These are phyloP conservation scores for Erythrobasidium yunnanense DNA, from an alignment of 768 basidiomycete species.

Conservation along the genomic window DNA sequence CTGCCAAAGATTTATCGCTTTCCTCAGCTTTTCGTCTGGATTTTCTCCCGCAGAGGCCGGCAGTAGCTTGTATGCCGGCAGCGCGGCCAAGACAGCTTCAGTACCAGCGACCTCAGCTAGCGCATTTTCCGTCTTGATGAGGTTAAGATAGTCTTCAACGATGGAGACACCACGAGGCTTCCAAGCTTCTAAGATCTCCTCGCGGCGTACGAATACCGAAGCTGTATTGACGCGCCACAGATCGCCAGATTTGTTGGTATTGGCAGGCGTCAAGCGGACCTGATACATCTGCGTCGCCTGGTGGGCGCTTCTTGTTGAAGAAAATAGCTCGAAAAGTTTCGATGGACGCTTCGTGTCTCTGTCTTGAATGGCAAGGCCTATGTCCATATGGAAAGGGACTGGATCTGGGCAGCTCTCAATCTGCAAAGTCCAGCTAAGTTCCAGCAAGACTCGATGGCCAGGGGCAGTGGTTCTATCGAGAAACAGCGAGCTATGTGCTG, in stretches of 20 bases:
- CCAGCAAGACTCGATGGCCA: constrained; percentile 67
- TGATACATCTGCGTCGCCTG: constrained; percentile 76
- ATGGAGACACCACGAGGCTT: constrained; percentile 76
- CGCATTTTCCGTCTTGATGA: constrained; percentile 60
- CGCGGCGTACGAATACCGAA: constrained; percentile 78
- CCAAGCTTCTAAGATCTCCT: constrained; percentile 73
- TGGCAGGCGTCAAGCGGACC: constrained; percentile 66
- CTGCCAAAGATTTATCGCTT: constrained; percentile 69
- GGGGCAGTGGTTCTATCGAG: constrained; percentile 73
- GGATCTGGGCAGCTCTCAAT: constrained; percentile 77
- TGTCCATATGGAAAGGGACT: constrained; percentile 76
- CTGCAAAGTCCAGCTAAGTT: constrained; percentile 63
- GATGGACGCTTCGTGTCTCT: constrained; percentile 78
- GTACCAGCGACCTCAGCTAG: constrained; percentile 85
- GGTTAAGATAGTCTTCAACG: constrained; percentile 69
- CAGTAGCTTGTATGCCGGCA: constrained; percentile 8
- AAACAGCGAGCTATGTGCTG: constrained; percentile 70
- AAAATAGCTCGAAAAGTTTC: constrained; percentile 63
- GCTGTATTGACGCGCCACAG: constrained; percentile 91
- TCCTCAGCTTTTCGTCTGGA: constrained; percentile 45
- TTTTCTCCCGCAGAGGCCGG: constrained; percentile 25
- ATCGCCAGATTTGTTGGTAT: constrained; percentile 75
- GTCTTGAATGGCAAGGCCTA: constrained; percentile 68
- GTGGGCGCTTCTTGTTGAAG: constrained; percentile 61
- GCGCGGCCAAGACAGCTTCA: constrained; percentile 56